These are phyloP conservation scores for Eimeria acervulina DNA, from an alignment of 169 alveolate genomes.

Conservation along the genomic window DNA sequence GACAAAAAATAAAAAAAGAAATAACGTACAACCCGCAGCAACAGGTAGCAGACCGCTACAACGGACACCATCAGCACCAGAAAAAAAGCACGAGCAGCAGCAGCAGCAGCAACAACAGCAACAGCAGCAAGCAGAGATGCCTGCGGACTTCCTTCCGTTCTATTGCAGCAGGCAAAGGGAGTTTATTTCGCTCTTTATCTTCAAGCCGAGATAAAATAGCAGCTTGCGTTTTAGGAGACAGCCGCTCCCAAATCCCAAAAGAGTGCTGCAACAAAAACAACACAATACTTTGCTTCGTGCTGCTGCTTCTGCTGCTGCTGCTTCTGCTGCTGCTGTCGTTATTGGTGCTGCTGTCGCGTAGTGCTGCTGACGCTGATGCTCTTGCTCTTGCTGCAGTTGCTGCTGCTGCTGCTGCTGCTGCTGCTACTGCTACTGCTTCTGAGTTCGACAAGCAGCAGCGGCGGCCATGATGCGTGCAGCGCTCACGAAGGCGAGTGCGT, in stretches of 20 bases:
- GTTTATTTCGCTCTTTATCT: conserved; percentile 16
- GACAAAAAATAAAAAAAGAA: background rate
- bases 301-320: too few species aligned
- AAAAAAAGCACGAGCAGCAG: too few species aligned
- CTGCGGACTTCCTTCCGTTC: background rate
- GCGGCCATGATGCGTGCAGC: background rate
- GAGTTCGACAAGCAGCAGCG: too few species aligned
- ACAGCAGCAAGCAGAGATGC: too few species aligned
- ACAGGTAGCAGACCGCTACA: too few species aligned
- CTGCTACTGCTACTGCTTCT: too few species aligned
- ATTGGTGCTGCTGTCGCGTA: too few species aligned
- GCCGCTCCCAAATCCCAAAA: background rate
- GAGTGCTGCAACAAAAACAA: background rate
- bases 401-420: too few species aligned
- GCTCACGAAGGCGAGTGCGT: conserved; percentile 2
- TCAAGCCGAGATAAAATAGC: conserved; percentile 10
- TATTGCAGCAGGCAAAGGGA: conserved; percentile 4
- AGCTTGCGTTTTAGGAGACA: conserved; percentile 1
- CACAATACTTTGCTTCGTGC: background rate
- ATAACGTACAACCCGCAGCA: background rate
- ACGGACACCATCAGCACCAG: too few species aligned
- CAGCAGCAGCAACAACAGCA: background rate
- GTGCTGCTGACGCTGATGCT: too few species aligned
- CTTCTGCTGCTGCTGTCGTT: too few species aligned
- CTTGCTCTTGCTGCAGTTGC: too few species aligned